Base-by-base conservation (phyloP, 208 protist species). In the Trypanosoma vivax region DNA sequence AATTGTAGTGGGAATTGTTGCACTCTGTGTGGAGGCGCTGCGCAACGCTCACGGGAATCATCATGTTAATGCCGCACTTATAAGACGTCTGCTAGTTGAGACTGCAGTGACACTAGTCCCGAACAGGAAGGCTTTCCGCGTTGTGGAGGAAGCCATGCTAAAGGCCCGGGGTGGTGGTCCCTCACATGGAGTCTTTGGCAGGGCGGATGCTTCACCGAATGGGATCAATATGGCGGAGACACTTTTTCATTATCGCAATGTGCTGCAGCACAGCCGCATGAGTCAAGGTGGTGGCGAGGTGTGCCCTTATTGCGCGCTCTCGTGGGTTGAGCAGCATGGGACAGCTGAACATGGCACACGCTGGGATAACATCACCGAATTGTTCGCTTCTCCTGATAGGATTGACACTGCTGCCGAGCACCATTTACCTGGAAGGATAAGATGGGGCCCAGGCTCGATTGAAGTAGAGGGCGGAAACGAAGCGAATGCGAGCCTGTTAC, bases 1-100 rank as follows among this genome's bases (percentile, higher is more conserved):
- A 1, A 83, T 99, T 21, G 97, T 99, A 4, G 79, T 92, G 1
- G 97, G 96, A 40, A 80, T 86, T 0, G 73, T 94, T 19, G 75
- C 96, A 4, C 70, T 98, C 3, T 67, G 97, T 10, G 65, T 90
- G 13, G 73, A 90, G 41, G 70, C 66, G 19, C 48, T 72, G 31
- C 38, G 31, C 37, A 9, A 49, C 19, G 3, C 47, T 31, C 3
- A 2, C 4, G 5, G 30, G 19, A 13, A 11, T 14, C 4, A 14
- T 47, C 7, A 49, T 6, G 16, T 60, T 3, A 71, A 71, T 37
- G 38, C 60, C 3, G 65, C 57, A 37, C 13, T 64, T 7, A 45
- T 71, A 24, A 74, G 70, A 35, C 30, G 45, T n/a, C 0, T 74
- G 13, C 13, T 74, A 14, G 68, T 73, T 51, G 53, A 57, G 19